A percentile compares a stretch with the other conserved stretches of the same genome.
These are phyloP conservation scores for Mollisiaceae sp. DNA, from an alignment of 2,329 filamentous ascomycete species.

Conservation along the genomic window DNA sequence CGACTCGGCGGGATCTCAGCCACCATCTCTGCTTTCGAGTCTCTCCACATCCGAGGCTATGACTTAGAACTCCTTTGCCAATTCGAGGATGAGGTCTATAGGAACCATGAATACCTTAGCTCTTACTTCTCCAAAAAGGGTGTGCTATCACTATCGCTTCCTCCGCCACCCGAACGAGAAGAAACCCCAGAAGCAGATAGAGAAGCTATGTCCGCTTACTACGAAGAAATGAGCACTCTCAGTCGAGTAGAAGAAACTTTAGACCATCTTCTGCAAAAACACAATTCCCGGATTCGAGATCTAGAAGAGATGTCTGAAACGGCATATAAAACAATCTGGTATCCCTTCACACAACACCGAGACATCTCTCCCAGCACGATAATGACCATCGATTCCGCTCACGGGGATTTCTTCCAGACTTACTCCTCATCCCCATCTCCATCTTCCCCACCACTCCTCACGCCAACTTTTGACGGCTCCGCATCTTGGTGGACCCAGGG, in stretches of 20 bases:
- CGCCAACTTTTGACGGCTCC: conserved; percentile 79
- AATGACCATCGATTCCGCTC: conserved; percentile 78
- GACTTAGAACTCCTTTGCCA: conserved; percentile 73
- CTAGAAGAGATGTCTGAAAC: conserved; percentile 65
- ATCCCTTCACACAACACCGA: conserved; percentile 84
- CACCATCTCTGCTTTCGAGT: conserved; percentile 82
- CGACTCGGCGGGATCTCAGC: conserved; percentile 80
- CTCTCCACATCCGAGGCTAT: conserved; percentile 77
- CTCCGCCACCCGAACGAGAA: conserved; percentile 59
- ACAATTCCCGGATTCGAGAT: conserved; percentile 59
- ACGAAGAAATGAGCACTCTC: conserved; percentile 52
- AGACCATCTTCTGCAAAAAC: conserved; percentile 55
- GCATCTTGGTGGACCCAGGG: conserved; percentile 94
- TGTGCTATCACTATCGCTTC: conserved; percentile 61
- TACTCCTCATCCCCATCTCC: conserved; percentile 21
- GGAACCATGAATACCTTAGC: conserved; percentile 70
- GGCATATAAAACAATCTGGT: conserved; percentile 76
- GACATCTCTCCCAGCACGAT: conserved; percentile 66
- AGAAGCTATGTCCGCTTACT: conserved; percentile 67
- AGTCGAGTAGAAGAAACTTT: conserved; percentile 53
- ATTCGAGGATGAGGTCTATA: conserved; percentile 69
- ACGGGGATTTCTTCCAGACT: conserved; percentile 79
- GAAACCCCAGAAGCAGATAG: conserved; percentile 52
- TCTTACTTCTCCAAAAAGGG: conserved; percentile 68
- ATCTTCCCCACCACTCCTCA: conserved; percentile 48